Evolutionary conservation across 1,139 yeast genomes (phyloP), one percentile per base, ranked within the genome.

Genomic region (Geotrichum citri-aurantii): DNA sequence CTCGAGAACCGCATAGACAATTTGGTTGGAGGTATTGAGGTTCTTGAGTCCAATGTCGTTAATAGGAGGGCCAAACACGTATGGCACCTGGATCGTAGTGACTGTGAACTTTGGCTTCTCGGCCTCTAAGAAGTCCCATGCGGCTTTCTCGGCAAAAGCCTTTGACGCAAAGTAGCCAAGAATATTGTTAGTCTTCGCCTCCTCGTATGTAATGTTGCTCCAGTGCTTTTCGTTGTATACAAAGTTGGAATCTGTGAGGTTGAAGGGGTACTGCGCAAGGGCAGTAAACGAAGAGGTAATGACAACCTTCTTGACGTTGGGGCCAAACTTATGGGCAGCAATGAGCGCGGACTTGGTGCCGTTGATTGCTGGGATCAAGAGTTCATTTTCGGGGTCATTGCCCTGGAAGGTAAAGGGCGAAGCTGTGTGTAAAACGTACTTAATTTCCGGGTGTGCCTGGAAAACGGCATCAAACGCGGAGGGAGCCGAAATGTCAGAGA

Each of bases 351-450:
- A 74, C 48, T 66, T 66, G 7, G 85, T 80, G 37, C 86, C 85
- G 42, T 75, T 68, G 46, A 81, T 71, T 1, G 86, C 85, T 1
- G 85, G 85, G 21, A 69, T 70, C 56, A 80, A 66, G 31, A 73
- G 59, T 31, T 71, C 72, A 60, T 68, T 65, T 55, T 75, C 73
- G 24, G 77, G 80, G 50, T 79, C 78, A 31, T 74, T 74, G 56
- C 73, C 75, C 11, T 65, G 64, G 61, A 70, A 70, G 31, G 72
- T 72, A 64, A 80, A 74, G 3, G 86, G 85, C 19, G 85, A 79
- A n/a, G 86, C 86, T 1, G 83, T 81, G 71, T 85, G 90, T 44
- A 83, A 66, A 54, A 85, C 82, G 54, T 75, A 77, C 11, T 79
- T 77, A 58, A 83, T 76, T 23, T 74, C 74, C 1, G 72, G 69